Evolutionary conservation across 306 rosid genomes (phyloP).

Genomic region (Begonia fuchsioides): DNA sequence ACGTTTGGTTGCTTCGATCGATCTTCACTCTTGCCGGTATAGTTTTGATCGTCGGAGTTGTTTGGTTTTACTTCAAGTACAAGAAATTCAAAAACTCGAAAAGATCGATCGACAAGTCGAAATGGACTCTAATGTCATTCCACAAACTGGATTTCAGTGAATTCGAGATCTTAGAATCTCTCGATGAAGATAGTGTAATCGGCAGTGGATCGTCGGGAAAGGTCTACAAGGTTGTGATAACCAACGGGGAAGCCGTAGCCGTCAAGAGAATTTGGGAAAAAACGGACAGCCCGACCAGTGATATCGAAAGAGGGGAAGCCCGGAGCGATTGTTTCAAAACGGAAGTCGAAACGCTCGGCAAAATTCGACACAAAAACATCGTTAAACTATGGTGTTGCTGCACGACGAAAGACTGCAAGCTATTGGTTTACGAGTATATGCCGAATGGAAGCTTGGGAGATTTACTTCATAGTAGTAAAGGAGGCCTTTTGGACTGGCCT

Average conservation of each 20-base stretch:
- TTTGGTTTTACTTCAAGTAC: constrained; percentile 63
- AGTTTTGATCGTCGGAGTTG: constrained; percentile 49
- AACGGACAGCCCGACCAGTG: constrained; percentile 25
- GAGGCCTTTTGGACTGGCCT: constrained; percentile 83
- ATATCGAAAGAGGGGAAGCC: constrained; percentile 38
- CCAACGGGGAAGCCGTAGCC: constrained; percentile 58
- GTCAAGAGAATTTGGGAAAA: constrained; percentile 71
- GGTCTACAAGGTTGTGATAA: constrained; percentile 73
- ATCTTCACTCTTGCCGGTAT: constrained; percentile 39
- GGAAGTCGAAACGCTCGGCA: constrained; percentile 78
- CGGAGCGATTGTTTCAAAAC: constrained; percentile 63
- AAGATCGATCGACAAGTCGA: constrained; percentile 46
- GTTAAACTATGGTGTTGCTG: constrained; percentile 96
- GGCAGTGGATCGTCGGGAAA: constrained; percentile 83
- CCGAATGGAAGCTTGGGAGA: constrained; percentile 91
- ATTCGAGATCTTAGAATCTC: constrained; percentile 71
- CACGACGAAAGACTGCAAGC: constrained; percentile 66
- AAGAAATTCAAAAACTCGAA: constrained; percentile 29
- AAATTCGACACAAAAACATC: constrained; percentile 88
- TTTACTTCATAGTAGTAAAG: constrained; percentile 66
- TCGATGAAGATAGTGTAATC: constrained; percentile 73
- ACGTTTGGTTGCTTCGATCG: constrained; percentile 48
- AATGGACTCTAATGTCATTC: constrained; percentile 88
- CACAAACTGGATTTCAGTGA: constrained; percentile 84
- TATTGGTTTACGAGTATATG: constrained; percentile 92